Evolutionary conservation across 2,329 filamentous ascomycete species (phyloP), one percentile per base, ranked within the genome.

Genomic region (Pyrenophora graminea): DNA sequence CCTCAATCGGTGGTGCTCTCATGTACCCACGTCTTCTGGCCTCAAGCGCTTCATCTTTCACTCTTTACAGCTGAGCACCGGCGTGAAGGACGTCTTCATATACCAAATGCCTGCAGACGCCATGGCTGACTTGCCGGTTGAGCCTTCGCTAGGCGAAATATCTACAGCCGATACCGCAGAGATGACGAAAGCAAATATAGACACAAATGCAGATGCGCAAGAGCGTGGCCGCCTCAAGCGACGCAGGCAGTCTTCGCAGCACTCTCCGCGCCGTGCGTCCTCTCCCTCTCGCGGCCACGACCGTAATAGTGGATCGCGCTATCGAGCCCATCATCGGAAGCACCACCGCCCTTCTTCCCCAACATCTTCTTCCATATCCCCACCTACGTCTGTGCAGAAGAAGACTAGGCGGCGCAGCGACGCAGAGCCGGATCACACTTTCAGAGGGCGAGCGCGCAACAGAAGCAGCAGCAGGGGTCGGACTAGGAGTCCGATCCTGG

Each of bases 111-210:
- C 38, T 17, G 42, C 30, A 47, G 47, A 18, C 39, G 49, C 23
- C 13, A 49, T 53, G 38, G 19, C 51, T 37, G 49, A 48, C 23
- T 21, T 34, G 12, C 39, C 45, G 27, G 47, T 15, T 17, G 46
- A 44, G 30, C 25, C 37, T 15, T 23, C 21, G 15, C 12, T 31
- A 43, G 33, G 25, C 17, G 32, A 39, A 18, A 76, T 66, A 17
- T 78, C 79, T 39, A 64, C 73, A 6, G 76, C 74, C 15, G 69
- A 74, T 23, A 71, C 72, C 10, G 68, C 67, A 33, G 78, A 69
- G 23, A 68, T 76, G 27, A 67, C 66, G 36, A 66, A 72, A 53
- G 76, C 80, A 54, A 72, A 61, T 13, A 48, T 43, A 39, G 62
- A 63, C 21, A 52, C 55, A 55, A 72, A 61, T 13, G 50, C 42